phyloP scores from a whole-genome alignment of 352 stramenopile species.

The Phytophthora capsici region DNA sequence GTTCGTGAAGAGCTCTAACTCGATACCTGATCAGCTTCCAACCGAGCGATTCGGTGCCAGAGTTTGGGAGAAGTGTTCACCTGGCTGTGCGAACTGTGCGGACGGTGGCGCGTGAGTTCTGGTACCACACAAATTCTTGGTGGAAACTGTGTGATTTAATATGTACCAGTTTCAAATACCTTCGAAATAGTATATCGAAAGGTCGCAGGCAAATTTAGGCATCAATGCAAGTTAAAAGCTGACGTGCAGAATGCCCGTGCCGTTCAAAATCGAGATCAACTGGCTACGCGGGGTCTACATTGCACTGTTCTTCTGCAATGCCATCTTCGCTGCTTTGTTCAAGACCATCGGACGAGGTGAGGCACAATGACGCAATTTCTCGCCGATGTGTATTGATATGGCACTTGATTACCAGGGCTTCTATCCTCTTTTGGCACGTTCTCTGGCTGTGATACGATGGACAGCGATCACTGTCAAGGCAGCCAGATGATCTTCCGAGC shows the following conservation, averaged over 20 bases:
- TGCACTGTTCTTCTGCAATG: constrained; percentile 75
- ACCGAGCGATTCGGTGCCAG: constrained; percentile 34
- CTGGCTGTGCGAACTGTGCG: constrained; percentile 30
- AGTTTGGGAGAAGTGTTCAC: constrained; percentile 34
- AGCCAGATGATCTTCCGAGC: constrained; percentile 79
- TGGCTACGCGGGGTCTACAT: constrained; percentile 60
- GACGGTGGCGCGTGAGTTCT: constrained; percentile 29
- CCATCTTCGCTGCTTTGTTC: constrained; percentile 70
- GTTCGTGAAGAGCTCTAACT: constrained; percentile 5
- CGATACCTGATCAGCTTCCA: constrained; percentile 12
- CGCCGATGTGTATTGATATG: not conserved
- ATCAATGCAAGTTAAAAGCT: not conserved
- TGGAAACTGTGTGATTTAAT: constrained; percentile 1
- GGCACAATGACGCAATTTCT: not conserved
- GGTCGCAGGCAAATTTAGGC: constrained; percentile 20
- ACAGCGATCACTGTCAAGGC: constrained; percentile 56
- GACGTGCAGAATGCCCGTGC: not conserved
- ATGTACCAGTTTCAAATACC: constrained; percentile 3
- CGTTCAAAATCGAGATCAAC: constrained; percentile 36
- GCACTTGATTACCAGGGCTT: constrained; percentile 7
- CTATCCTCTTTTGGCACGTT: constrained; percentile 75
- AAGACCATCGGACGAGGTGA: constrained; percentile 66
- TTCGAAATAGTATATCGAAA: constrained; percentile 27
- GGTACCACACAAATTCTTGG: constrained; percentile 40
- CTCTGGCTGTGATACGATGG: constrained; percentile 46